Evolutionary conservation across 257 asterid genomes (phyloP).

Genomic region (Solanum clarkiae): DNA sequence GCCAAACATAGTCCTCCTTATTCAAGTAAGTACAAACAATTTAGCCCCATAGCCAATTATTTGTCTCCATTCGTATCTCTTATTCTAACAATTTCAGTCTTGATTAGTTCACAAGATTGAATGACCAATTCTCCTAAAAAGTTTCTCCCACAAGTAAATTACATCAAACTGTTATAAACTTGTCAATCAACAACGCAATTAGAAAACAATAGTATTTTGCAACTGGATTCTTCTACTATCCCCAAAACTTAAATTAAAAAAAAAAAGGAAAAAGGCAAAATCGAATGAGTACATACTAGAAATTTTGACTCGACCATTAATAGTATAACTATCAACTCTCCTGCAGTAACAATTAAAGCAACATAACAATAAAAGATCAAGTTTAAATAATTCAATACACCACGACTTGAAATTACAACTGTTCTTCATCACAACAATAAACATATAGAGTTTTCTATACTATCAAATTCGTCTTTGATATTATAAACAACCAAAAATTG

Average conservation of each 20-base stretch:
- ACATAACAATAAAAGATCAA: neutral
- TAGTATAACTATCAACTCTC: slow-evolving; percentile 16
- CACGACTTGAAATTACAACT: neutral
- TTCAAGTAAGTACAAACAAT: neutral
- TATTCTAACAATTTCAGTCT: too few relatives aligned
- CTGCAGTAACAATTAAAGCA: neutral
- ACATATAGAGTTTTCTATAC: neutral
- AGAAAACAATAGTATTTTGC: neutral
- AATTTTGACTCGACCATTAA: slow-evolving; percentile 24
- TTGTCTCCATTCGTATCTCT: too few relatives aligned
- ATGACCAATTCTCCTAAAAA: too few relatives aligned
- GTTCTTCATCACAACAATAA: neutral
- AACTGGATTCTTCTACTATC: neutral
- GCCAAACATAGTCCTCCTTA: neutral
- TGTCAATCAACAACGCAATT: neutral
- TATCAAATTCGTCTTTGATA: neutral
- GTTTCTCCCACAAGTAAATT: neutral
- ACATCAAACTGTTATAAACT: neutral
- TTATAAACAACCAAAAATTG: neutral
- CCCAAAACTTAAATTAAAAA: neutral
- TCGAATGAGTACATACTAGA: slow-evolving; percentile 10
- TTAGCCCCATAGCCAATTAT: too few relatives aligned
- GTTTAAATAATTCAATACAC: neutral
- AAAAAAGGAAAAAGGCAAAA: neutral
- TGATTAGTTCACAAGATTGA: too few relatives aligned